phyloP scores from a whole-genome alignment of 2,329 filamentous ascomycete genomes.

The Penicillium sp. region DNA sequence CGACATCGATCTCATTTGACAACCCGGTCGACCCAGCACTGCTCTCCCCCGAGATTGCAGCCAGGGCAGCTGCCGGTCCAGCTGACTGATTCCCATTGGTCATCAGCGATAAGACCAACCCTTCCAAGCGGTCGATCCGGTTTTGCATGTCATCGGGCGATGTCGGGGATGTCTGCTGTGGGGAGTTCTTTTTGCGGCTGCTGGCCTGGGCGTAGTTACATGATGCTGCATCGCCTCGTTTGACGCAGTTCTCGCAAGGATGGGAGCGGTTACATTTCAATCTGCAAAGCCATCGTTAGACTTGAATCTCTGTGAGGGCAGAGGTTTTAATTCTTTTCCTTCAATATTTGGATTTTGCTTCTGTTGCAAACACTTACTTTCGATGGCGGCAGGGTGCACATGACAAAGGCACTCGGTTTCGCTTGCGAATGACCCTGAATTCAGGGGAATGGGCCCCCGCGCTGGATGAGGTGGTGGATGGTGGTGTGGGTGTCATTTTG shows the following conservation, averaged over 20 bases:
- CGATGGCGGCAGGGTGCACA: constrained; percentile 89
- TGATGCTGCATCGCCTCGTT: constrained; percentile 78
- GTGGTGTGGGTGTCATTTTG: constrained; percentile 50
- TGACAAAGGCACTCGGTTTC: constrained; percentile 89
- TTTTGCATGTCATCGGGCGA: constrained; percentile 97
- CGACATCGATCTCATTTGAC: constrained; percentile 48
- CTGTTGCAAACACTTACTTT: constrained; percentile 67
- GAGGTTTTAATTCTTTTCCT: background rate
- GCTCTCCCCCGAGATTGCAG: constrained; percentile 57
- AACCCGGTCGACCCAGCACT: constrained; percentile 47
- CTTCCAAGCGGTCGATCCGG: constrained; percentile 92
- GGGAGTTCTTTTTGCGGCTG: constrained; percentile 72
- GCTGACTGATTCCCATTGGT: constrained; percentile 75
- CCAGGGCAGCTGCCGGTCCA: constrained; percentile 64
- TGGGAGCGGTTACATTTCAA: constrained; percentile 92
- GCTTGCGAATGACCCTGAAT: constrained; percentile 86
- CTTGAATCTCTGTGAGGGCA: background rate
- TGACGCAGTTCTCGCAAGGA: constrained; percentile 93
- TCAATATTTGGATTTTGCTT: background rate
- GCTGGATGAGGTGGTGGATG: constrained; percentile 72
- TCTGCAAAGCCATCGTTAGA: constrained; percentile 42
- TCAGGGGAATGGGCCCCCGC: constrained; percentile 80
- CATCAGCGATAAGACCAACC: constrained; percentile 91
- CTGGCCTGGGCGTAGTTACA: constrained; percentile 79
- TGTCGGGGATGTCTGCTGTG: constrained; percentile 62